Base-by-base conservation (phyloP, 2,329 filamentous ascomycete species). In the Elsinoe perseae region DNA sequence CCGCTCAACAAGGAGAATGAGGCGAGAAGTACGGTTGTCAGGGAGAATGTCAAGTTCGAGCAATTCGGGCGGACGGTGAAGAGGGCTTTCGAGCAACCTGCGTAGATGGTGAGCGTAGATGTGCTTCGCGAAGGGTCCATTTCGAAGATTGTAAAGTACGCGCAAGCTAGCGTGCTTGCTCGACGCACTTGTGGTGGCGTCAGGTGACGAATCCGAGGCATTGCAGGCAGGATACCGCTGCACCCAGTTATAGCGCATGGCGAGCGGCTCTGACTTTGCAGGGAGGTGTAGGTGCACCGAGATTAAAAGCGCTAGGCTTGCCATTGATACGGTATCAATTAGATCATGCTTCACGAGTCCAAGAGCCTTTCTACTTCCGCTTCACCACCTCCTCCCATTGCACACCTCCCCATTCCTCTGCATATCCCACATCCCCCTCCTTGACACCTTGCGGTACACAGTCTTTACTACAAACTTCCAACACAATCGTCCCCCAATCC, bases 1-100 rank as follows among this genome's bases (percentile, higher is more conserved):
- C 93, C 93, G 56, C 78, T 85, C 67, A 98, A 98, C 77, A 88
- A 93, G 69, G 93, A 98, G 75, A 96, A 96, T 72, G 92, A 97
- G 81, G 93, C 90, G 43, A 89, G 95, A 79, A 93, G 93, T 73
- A 86, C 90, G 38, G 87, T 96, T 72, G 95, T 96, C 67, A 83
- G 91, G 66, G 93, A 98, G 79, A 91, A 93, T 63, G 93, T 98
- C 68, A 89, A 87, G 73, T 85, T 95, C 59, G 88, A 93, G 64
- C 89, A 89, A 77, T 91, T 91, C 72, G 77, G 82, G 54, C 80
- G 89, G 64, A 84, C 95, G 60, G 83, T 95, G 61, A 81, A 86
- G 72, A 81, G 91, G 67, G 86, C 88, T 50, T 95, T 90, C 79
- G 90, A 95, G 76, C 87, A 92, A 72, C 81, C 83, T 59, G 84